phyloP scores from a whole-genome alignment of 441 rosid genomes.

The Aleurites moluccanus region DNA sequence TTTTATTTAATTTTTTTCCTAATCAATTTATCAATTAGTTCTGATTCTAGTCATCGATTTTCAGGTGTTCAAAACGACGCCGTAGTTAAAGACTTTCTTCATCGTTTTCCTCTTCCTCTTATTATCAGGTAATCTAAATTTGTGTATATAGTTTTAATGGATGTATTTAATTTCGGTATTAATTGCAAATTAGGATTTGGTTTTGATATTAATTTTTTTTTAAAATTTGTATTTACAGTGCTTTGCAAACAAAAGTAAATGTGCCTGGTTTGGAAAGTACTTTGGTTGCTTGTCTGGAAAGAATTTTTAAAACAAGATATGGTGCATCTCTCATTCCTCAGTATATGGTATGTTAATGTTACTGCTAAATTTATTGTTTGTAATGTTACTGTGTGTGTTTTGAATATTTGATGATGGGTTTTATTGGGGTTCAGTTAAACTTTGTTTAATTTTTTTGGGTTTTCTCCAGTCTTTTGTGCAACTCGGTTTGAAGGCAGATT shows the following conservation, averaged over 20 bases:
- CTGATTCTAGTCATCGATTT: slow-evolving; percentile 1
- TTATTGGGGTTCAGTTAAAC: neutral
- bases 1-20: neutral
- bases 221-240: slow-evolving; percentile 39
- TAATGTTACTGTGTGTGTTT: neutral
- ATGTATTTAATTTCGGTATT: neutral
- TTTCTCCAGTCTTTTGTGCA: slow-evolving; percentile 61
- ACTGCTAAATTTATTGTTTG: neutral
- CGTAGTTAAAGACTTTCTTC: slow-evolving; percentile 65
- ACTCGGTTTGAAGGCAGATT: slow-evolving; percentile 67
- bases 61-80: slow-evolving; percentile 66
- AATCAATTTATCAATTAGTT: neutral
- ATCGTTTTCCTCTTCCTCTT: slow-evolving; percentile 77
- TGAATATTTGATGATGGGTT: neutral
- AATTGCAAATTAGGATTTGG: neutral
- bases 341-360: slow-evolving; percentile 51
- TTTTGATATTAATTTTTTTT: neutral
- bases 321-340: slow-evolving; percentile 80
- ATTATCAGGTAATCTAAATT: slow-evolving; percentile 51
- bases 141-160: neutral
- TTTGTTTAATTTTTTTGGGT: neutral
- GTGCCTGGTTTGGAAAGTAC: slow-evolving; percentile 54
- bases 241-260: slow-evolving; percentile 56
- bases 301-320: slow-evolving; percentile 67
- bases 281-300: slow-evolving; percentile 68